Percentiles rank a stretch among this genome's conserved stretches.
Conservation (phyloP, 768 basidiomycete species). For the Mycena capillaripes region DNA sequence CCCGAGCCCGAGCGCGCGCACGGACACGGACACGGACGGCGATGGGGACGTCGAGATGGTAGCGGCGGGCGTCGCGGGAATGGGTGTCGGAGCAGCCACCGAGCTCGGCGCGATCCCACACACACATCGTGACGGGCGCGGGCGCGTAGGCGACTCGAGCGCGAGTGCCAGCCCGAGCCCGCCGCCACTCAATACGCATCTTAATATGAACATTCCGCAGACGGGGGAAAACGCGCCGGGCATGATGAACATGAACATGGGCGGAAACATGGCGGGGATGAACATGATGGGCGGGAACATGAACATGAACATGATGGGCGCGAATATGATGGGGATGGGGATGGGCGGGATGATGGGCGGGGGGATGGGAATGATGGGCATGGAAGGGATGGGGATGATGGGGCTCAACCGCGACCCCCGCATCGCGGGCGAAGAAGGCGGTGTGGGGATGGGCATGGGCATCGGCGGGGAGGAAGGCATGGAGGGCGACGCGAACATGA, state of each 20-base stretch:
- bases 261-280: slow-evolving; percentile 22
- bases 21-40: slow-evolving; percentile 84
- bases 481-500: slow-evolving; percentile 29
- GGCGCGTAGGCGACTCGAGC: slow-evolving; percentile 32
- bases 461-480: slow-evolving; percentile 31
- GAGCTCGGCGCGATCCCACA: background rate
- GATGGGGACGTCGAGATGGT: slow-evolving; percentile 70
- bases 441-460: slow-evolving; percentile 29
- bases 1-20: slow-evolving; percentile 59
- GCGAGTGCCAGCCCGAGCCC: slow-evolving; percentile 38
- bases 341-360: slow-evolving; percentile 16
- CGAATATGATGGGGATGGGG: slow-evolving; percentile 21
- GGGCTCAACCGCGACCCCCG: slow-evolving; percentile 25
- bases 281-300: slow-evolving; percentile 14
- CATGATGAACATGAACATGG: slow-evolving; percentile 18
- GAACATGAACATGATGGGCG: slow-evolving; percentile 32
- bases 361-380: slow-evolving; percentile 8
- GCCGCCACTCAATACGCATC: slow-evolving; percentile 31
- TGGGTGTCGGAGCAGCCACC: slow-evolving; percentile 18
- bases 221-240: slow-evolving; percentile 1
- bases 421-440: slow-evolving; percentile 28
- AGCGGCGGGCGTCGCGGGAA: slow-evolving; percentile 22
- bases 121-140: background rate
- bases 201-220: slow-evolving; percentile 32
- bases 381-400: slow-evolving; percentile 35